phyloP scores from a whole-genome alignment of 345 rosid genomes.

The Rhodamnia rubescens region DNA sequence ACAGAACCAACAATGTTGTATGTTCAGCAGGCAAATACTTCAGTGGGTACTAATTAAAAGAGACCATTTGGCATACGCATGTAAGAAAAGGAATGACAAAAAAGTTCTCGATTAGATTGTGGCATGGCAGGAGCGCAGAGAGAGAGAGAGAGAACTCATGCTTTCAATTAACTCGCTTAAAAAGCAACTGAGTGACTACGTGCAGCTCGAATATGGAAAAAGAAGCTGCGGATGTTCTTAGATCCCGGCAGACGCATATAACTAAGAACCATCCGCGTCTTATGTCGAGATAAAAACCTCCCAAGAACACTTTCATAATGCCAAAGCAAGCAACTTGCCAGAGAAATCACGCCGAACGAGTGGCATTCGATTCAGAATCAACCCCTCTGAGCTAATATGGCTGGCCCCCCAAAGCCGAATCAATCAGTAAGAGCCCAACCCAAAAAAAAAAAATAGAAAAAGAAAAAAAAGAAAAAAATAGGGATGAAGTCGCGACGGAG shows the following conservation, averaged over 20 bases:
- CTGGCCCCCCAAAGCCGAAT: background rate
- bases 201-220: background rate
- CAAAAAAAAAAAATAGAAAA: background rate
- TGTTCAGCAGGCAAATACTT: background rate
- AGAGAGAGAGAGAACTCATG: background rate
- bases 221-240: background rate
- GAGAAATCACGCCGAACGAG: background rate
- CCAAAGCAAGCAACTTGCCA: background rate
- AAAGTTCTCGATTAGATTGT: background rate
- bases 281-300: background rate
- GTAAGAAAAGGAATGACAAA: background rate
- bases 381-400: background rate
- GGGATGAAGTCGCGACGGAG: background rate
- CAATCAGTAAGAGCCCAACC: background rate
- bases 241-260: background rate
- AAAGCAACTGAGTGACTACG: background rate
- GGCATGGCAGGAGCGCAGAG: background rate
- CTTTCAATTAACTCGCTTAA: background rate
- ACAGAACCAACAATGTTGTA: background rate
- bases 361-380: background rate
- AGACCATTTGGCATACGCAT: background rate
- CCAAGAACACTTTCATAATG: background rate
- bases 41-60: background rate
- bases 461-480: background rate
- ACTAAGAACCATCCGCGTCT: background rate